Conservation (phyloP, 1,284 basidiomycete species). For the Rhodotorula sp. region DNA sequence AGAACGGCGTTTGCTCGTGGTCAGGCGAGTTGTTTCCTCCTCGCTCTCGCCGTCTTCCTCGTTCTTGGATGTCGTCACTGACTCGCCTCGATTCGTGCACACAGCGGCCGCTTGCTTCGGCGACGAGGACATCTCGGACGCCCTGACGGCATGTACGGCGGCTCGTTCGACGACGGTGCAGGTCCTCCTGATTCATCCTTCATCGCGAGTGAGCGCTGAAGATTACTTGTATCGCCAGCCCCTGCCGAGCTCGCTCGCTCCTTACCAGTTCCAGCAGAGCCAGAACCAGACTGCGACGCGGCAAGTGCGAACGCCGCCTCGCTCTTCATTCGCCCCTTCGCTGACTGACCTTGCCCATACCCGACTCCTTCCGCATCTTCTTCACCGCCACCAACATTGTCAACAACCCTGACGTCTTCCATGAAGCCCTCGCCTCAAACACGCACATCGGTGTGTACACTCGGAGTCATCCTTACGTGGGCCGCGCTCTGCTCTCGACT, state of each 20-base stretch:
- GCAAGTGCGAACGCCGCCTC: background rate
- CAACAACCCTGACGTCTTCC: slow-evolving; percentile 53
- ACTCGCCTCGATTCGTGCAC: slow-evolving; percentile 5
- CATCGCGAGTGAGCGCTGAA: no score
- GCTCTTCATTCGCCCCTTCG: no score
- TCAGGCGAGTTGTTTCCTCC: slow-evolving; percentile 56
- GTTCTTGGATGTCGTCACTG: slow-evolving; percentile 54
- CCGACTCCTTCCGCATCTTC: slow-evolving; percentile 51
- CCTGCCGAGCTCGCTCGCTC: slow-evolving; percentile 50
- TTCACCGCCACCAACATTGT: slow-evolving; percentile 74
- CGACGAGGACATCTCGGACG: slow-evolving; percentile 9
- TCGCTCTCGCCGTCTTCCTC: slow-evolving; percentile 60
- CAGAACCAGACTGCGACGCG: slow-evolving; percentile 68
- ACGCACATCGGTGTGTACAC: slow-evolving; percentile 48
- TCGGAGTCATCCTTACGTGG: slow-evolving; percentile 49
- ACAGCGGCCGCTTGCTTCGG: slow-evolving; percentile 12
- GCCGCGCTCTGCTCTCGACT: background rate
- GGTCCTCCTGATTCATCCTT: no score
- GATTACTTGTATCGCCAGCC: background rate
- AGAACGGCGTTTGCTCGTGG: slow-evolving; percentile 23
- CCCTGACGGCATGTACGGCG: slow-evolving; percentile 19
- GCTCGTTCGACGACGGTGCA: slow-evolving; percentile 71
- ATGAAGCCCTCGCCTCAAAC: slow-evolving; percentile 23
- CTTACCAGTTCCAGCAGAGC: slow-evolving; percentile 60
- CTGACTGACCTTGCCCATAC: no score